These are phyloP conservation scores for Dictyostelium firmibasis DNA, from an alignment of 78 protist genomes.

Conservation along the genomic window DNA sequence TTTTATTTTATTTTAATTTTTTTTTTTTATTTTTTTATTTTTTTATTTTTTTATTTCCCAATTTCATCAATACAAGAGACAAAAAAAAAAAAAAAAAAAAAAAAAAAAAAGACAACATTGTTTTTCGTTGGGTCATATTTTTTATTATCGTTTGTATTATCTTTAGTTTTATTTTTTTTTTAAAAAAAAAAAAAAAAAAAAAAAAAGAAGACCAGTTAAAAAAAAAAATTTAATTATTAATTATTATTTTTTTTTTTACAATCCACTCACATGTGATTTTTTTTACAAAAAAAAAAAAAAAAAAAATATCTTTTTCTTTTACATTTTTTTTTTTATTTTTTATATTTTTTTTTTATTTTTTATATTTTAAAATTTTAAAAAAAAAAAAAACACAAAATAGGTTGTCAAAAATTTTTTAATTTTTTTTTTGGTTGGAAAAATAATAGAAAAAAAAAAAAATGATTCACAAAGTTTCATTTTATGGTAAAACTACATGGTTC, in stretches of 20 bases:
- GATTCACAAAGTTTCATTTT: conserved; percentile 68
- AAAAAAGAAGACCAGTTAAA: too few species aligned
- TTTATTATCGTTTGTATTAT: not conserved
- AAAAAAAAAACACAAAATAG: not conserved
- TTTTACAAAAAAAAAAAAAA: not conserved
- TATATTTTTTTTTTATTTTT: not conserved
- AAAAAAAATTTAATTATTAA: too few species aligned
- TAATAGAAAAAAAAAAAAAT: conserved; percentile 12
- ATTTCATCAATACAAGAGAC: too few species aligned
- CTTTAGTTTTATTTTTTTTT: too few species aligned
- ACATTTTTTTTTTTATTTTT: too few species aligned
- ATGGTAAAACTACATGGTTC: conserved; percentile 37
- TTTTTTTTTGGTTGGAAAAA: not conserved
- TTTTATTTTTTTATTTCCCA: too few species aligned
- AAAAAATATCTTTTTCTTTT: not conserved
- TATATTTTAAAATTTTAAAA: not conserved
- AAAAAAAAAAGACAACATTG: too few species aligned
- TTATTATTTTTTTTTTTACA: not conserved
- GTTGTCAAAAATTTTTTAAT: not conserved
- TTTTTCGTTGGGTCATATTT: too few species aligned
- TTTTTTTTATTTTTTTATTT: too few species aligned
- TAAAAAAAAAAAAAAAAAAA: too few species aligned
- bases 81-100: too few species aligned
- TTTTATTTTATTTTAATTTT: too few species aligned
- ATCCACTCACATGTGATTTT: not conserved